Conservation (phyloP, 768 basidiomycete genomes). For the Holtermannia corniformis region DNA sequence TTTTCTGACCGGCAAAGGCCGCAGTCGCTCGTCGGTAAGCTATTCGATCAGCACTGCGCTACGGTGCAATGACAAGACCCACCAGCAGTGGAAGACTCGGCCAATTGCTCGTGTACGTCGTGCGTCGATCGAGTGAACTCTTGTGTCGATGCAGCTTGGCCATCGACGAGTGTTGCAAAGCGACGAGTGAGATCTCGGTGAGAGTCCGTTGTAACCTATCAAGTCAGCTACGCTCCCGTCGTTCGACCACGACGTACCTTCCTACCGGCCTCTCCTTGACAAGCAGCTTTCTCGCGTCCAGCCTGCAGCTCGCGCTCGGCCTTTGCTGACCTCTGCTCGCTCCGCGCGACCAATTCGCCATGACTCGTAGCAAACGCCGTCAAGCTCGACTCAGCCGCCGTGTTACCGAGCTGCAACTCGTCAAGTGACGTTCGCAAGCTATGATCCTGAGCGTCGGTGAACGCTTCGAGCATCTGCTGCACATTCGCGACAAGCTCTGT, state of each 20-base stretch:
- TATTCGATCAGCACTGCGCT: no score
- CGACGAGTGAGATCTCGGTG: slow-evolving; percentile 5
- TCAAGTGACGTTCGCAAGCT: slow-evolving; percentile 55
- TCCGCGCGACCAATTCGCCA: slow-evolving; percentile 32
- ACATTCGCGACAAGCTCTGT: slow-evolving; percentile 67
- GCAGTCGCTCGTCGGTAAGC: not conserved
- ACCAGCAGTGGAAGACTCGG: slow-evolving; percentile 13
- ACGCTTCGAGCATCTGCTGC: slow-evolving; percentile 61
- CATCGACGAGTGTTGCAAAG: slow-evolving; percentile 13
- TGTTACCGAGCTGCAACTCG: slow-evolving; percentile 52
- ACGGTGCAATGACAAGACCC: no score
- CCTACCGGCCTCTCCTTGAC: no score
- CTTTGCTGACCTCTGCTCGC: slow-evolving; percentile 48
- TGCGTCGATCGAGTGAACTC: slow-evolving; percentile 17
- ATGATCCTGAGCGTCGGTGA: slow-evolving; percentile 58
- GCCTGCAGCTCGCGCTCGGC: slow-evolving; percentile 44
- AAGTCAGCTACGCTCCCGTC: not conserved
- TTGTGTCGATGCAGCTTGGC: slow-evolving; percentile 9
- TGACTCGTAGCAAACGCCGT: slow-evolving; percentile 45
- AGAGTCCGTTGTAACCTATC: slow-evolving; percentile 15
- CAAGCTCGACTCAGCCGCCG: slow-evolving; percentile 50
- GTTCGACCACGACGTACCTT: not conserved
- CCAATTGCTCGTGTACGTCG: slow-evolving; percentile 15
- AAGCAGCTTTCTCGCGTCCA: slow-evolving; percentile 4
- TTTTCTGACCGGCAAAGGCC: not conserved